These are phyloP conservation scores for Phytophthora fragariaefolia DNA, from an alignment of 352 stramenopile genomes.

Conservation along the genomic window DNA sequence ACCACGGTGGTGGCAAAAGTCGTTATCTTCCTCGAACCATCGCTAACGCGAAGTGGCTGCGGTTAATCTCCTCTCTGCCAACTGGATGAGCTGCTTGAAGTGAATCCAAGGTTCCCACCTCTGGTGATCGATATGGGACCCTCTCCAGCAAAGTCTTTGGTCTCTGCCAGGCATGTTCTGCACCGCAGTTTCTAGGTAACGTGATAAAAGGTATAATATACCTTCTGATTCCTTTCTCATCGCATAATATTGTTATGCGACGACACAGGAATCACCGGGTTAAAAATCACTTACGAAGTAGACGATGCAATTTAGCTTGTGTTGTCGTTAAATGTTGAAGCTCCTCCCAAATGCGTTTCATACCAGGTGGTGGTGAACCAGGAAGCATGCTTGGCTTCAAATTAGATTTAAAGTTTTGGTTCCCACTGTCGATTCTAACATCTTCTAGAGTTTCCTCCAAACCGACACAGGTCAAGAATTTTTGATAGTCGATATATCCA, in stretches of 20 bases:
- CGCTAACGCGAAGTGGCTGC: background rate
- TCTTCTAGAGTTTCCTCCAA: background rate
- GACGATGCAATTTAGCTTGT: conserved; percentile 45
- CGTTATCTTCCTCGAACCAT: too few relatives aligned
- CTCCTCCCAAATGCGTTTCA: conserved; percentile 50
- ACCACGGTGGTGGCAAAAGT: too few relatives aligned
- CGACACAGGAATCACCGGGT: background rate
- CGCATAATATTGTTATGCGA: too few relatives aligned
- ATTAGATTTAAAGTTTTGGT: background rate
- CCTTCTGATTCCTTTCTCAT: too few relatives aligned
- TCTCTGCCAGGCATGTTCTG: conserved; percentile 1
- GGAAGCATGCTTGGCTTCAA: background rate
- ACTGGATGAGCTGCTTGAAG: conserved; percentile 30
- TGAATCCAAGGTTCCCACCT: conserved; percentile 26
- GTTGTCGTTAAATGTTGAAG: conserved; percentile 47
- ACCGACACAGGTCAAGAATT: conserved; percentile 63
- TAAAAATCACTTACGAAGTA: conserved; percentile 29
- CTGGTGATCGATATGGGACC: background rate
- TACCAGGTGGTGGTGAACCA: conserved; percentile 7
- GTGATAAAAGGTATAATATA: background rate
- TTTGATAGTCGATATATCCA: conserved; percentile 68
- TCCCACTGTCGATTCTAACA: background rate
- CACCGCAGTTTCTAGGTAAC: background rate
- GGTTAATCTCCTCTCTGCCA: conserved; percentile 3
- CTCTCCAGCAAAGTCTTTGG: background rate